Base-by-base conservation (phyloP, 2,329 filamentous ascomycete genomes). In the Penicillium sp. region DNA sequence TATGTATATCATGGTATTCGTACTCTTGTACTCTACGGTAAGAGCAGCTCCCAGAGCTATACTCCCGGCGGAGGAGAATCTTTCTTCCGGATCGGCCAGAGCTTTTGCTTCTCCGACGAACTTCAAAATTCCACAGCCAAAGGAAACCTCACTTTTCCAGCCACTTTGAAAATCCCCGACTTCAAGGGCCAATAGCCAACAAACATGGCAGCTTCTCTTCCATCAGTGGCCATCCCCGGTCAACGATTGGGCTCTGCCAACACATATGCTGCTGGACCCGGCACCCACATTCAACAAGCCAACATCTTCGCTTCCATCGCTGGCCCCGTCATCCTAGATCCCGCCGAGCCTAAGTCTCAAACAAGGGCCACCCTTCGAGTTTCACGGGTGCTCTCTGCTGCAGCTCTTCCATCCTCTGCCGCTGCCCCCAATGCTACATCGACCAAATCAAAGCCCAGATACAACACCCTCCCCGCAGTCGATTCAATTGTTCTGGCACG, bases 251-350 rank as follows among this genome's bases (percentile, higher is more conserved):
- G 90, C 26, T 77, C 87, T 16, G 75, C 81, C 16, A 79, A 82
- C 51, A 83, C 85, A 62, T 92, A 88, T 74, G 76, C 82, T 36
- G 83, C 91, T 24, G 93, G 93, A 13, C 80, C 90, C 10, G 94
- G 93, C 61, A 96, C 92, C 0, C 91, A 97, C 73, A 81, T 96
- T 61, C 83, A 91, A 75, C 81, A 88, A 60, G 81, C 85, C 59
- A 83, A 87, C 54, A 84, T 97, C 63, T 89, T 89, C 72, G 87
- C 92, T 55, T 96, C 92, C 18, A 86, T 97, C 58, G 83, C 92
- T 46, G 93, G 92, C 44, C 83, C 83, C 36, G 84, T 93, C 59
- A 75, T 80, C 54, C 75, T 88, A 55, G 76, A 78, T 24, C 75
- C 79, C 47, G 75, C 80, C 50, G 55, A 67, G 44, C 55, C 70